Evolutionary conservation across 495 filamentous ascomycete species (phyloP), one percentile per base, ranked within the genome.

Genomic region (Corynascus novoguineensis): DNA sequence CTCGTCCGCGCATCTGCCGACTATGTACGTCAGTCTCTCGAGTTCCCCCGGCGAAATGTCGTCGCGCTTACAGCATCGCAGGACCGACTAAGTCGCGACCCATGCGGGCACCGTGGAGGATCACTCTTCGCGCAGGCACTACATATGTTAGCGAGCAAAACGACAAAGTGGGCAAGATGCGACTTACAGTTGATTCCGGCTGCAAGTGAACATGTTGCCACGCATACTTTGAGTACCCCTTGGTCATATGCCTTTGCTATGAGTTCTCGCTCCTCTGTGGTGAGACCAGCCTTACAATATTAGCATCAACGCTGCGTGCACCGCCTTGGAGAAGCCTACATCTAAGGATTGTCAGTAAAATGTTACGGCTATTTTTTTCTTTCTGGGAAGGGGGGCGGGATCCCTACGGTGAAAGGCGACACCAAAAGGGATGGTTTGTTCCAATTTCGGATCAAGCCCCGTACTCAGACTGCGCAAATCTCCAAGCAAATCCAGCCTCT

Each of bases 151-250:
- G 54, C 29, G 24, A 24, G 12, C 29, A 10, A 40, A 41, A 31
- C 31, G 1, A 7, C 10, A 12, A 1, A 40, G 24, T 21, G 28
- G 15, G n/a, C 11, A 27, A 6, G 10, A 35, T 14, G 8, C 15
- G 31, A 48, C 59, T 41, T 25, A 40, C 89, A 75, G 69, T 93
- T 93, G 41, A 93, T 87, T 12, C 89, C 89, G 37, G 89, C 88
- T n/a, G 89, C 88, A 55, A 93, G 82, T 59, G 86, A 90, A 57
- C 87, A 90, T 14, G 89, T 93, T 19, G 89, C 89, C 15, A 89
- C 86, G 34, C 90, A 83, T 1, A 90, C 82, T 60, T 83, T 88
- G 28, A 93, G 60, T 4, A 78, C 70, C 1, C 89, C 87, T 29
- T 74, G 70, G 63, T 92, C 86, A 60, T 91, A 93, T 11, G 87